A percentile compares a stretch with the other conserved stretches of the same genome.
These are phyloP conservation scores for Aspergillus uvarum DNA, from an alignment of 2,329 filamentous ascomycete genomes.

Conservation along the genomic window DNA sequence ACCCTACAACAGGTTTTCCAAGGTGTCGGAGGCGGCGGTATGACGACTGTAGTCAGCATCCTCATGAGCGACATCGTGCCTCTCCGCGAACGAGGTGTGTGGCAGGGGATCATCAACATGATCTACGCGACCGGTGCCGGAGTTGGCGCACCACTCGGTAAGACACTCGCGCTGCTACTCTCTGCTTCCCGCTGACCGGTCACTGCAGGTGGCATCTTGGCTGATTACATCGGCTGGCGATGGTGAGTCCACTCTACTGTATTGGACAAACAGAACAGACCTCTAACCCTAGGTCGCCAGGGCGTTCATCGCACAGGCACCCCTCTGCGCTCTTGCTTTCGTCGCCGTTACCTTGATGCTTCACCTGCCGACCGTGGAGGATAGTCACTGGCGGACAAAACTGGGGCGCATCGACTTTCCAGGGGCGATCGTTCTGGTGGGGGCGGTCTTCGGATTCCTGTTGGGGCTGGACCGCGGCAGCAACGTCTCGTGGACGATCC, in stretches of 20 bases:
- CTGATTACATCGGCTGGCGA: slow-evolving; percentile 72
- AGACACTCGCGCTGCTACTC: not conserved
- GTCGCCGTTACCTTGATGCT: slow-evolving; percentile 63
- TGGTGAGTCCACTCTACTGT: slow-evolving; percentile 51
- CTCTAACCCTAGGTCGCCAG: slow-evolving; percentile 32
- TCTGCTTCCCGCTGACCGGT: slow-evolving; percentile 16
- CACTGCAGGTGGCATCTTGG: slow-evolving; percentile 58
- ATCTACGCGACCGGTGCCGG: slow-evolving; percentile 68
- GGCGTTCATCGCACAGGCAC: slow-evolving; percentile 71
- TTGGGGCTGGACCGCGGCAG: slow-evolving; percentile 71
- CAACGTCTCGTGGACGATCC: slow-evolving; percentile 67
- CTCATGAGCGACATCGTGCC: slow-evolving; percentile 70
- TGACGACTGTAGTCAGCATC: slow-evolving; percentile 69
- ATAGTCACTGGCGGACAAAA: slow-evolving; percentile 64
- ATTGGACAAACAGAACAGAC: too few relatives aligned
- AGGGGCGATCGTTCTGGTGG: slow-evolving; percentile 65
- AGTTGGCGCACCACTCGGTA: slow-evolving; percentile 66
- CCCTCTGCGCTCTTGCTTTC: slow-evolving; percentile 66
- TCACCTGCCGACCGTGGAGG: slow-evolving; percentile 58
- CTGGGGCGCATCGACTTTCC: slow-evolving; percentile 70
- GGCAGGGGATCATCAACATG: slow-evolving; percentile 74
- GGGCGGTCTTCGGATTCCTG: slow-evolving; percentile 65
- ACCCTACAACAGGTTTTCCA: slow-evolving; percentile 48
- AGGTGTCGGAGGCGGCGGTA: slow-evolving; percentile 68
- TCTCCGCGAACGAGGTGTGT: slow-evolving; percentile 67